Evolutionary conservation across 2,329 filamentous ascomycete species (phyloP).

Genomic region (Scortechinia acanthostroma): DNA sequence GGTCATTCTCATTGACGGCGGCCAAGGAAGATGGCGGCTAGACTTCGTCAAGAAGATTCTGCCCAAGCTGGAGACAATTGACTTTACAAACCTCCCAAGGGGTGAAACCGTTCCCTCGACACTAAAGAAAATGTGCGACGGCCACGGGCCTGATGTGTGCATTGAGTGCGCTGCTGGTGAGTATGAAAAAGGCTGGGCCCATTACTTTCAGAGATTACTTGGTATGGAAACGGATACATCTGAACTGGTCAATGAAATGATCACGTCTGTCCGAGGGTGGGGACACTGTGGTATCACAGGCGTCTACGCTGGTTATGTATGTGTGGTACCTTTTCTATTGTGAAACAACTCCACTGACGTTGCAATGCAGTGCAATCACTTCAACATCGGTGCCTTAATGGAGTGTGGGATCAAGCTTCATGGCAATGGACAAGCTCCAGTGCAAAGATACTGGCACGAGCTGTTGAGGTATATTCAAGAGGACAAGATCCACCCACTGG

Average conservation of each 20-base stretch:
- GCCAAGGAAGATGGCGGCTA: constrained; percentile 66
- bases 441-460: constrained; percentile 78
- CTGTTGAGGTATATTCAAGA: constrained; percentile 62
- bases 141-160: constrained; percentile 67
- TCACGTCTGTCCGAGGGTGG: constrained; percentile 64
- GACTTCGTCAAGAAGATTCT: constrained; percentile 50
- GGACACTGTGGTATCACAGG: constrained; percentile 74
- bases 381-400: constrained; percentile 80
- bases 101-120: constrained; percentile 53
- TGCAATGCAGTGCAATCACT: constrained; percentile 59
- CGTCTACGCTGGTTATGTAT: constrained; percentile 51
- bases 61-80: constrained; percentile 54
- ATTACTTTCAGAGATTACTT: constrained; percentile 45
- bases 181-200: constrained; percentile 53
- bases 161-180: constrained; percentile 62
- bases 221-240: constrained; percentile 80
- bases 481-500: constrained; percentile 65
- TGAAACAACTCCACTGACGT: too few species aligned
- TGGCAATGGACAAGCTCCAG: constrained; percentile 60
- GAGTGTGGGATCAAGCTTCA: constrained; percentile 77
- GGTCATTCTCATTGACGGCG: constrained; percentile 57
- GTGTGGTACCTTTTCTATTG: constrained; percentile 14
- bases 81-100: constrained; percentile 61
- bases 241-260: constrained; percentile 75
- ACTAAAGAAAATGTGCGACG: constrained; percentile 56